Evolutionary conservation across 441 rosid genomes (phyloP).

Genomic region (Populus tomentosa): DNA sequence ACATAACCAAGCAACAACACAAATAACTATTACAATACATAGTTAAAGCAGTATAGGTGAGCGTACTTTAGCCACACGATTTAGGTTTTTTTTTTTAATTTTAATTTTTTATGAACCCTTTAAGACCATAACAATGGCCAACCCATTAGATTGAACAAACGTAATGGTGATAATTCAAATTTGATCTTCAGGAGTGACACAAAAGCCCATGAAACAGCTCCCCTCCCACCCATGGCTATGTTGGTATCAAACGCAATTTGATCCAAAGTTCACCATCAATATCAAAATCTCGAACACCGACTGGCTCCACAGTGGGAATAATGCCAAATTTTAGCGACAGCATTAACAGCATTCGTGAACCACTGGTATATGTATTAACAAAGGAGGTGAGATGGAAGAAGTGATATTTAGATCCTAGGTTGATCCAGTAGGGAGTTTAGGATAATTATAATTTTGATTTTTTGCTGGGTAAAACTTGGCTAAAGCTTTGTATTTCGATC

Average conservation of each 20-base stretch:
- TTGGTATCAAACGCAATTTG: slow-evolving; percentile 76
- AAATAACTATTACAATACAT: too few species aligned
- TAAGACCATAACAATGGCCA: slow-evolving; percentile 22
- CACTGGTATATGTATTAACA: slow-evolving; percentile 54
- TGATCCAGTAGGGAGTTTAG: too few species aligned
- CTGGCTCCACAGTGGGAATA: slow-evolving; percentile 76
- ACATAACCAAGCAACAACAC: too few species aligned
- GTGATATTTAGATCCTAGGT: too few species aligned
- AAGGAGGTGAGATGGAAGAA: too few species aligned
- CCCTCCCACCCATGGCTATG: slow-evolving; percentile 77
- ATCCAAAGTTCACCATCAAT: slow-evolving; percentile 99
- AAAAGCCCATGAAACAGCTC: slow-evolving; percentile 93
- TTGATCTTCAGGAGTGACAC: slow-evolving; percentile 95
- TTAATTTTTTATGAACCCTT: slow-evolving; percentile 4
- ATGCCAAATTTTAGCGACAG: slow-evolving; percentile 80
- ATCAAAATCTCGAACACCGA: slow-evolving; percentile 87
- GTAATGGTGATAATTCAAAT: slow-evolving; percentile 87
- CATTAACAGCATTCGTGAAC: slow-evolving; percentile 83
- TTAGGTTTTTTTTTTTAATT: too few species aligned
- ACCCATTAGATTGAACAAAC: slow-evolving; percentile 94
- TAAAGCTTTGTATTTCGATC: too few species aligned
- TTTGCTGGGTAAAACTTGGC: too few species aligned
- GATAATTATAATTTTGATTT: too few species aligned
- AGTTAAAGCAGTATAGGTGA: too few species aligned
- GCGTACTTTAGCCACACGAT: too few species aligned